Base-by-base conservation (phyloP, 2,329 filamentous ascomycete genomes). In the Xylaria sp. region DNA sequence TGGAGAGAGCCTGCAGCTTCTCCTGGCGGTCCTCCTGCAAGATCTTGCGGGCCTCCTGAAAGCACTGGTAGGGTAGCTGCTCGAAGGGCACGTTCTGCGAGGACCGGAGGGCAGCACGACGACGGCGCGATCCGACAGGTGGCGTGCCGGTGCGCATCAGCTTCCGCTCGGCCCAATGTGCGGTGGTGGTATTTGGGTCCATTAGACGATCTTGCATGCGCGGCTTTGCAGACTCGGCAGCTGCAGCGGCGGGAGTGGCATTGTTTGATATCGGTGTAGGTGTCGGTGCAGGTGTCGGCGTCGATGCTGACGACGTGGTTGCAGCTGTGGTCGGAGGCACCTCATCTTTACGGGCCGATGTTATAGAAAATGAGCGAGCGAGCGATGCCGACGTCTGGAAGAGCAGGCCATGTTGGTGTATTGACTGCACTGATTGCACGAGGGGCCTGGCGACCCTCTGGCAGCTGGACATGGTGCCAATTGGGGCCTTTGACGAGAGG, bases 31-130 rank as follows among this genome's bases (percentile, higher is more conserved):
- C 96, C 63, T 88, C 88, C 61, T 89, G 86, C 64, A 99, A 84
- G 57, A 98, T 82, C 78, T 93, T 93, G 70, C 94, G 89, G 46
- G 96, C 96, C 83, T 97, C 94, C 82, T 99, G 96, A 83, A 98
- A 99, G 81, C 93, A 96, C 85, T 98, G 95, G 83, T 97, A 99
- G 20, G 96, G 96, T 73, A 99, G 84, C 78, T 95, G 92, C 83
- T 97, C 93, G 78, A 99, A 97, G 30, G 94, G 93, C 58, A 97
- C 83, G 75, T 91, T 87, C 70, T 86, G 82, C 43, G 83, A 87
- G 74, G 83, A 87, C 76, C 86, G 89, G 68, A 94, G 80, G 32
- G 92, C 92, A 32, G 89, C 88, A 78, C 95, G 91, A 70, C 94
- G 91, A 84, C 94, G 89, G 74, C 94, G 90, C 53, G 94, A 97